phyloP scores from a whole-genome alignment of 2,329 filamentous ascomycete genomes.

The Basipetospora sp. region DNA sequence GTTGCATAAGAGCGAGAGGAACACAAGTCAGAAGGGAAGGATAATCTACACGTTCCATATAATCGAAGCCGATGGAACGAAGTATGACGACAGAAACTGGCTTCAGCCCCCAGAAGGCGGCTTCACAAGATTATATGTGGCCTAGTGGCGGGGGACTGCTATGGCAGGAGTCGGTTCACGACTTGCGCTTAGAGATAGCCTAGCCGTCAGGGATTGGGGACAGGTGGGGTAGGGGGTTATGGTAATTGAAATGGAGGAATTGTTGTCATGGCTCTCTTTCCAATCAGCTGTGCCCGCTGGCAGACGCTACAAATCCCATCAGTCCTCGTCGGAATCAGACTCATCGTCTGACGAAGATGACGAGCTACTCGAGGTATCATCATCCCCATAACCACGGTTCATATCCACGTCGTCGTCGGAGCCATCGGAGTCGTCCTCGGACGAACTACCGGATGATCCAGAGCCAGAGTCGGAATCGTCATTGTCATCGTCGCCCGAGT shows the following conservation, averaged over 20 bases:
- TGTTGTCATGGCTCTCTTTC: too few species aligned
- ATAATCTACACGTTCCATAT: conserved; percentile 98
- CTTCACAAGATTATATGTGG: conserved; percentile 52
- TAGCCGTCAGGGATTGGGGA: too few species aligned
- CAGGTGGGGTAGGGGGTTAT: too few species aligned
- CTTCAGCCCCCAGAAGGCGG: conserved; percentile 68
- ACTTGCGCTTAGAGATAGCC: not conserved
- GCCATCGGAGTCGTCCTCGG: conserved; percentile 20
- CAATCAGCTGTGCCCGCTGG: too few species aligned
- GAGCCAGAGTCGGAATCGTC: conserved; percentile 7
- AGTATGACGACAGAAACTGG: conserved; percentile 85
- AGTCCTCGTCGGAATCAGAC: conserved; percentile 1
- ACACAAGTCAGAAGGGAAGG: conserved; percentile 68
- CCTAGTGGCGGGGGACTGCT: not conserved
- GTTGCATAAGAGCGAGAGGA: conserved; percentile 90
- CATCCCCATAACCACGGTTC: not conserved
- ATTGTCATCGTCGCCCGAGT: conserved; percentile 15
- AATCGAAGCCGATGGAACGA: conserved; percentile 62
- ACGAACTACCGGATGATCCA: conserved; percentile 5
- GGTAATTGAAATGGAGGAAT: too few species aligned
- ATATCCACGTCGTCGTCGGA: conserved; percentile 8
- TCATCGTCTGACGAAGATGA: conserved; percentile 5
- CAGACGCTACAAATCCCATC: too few species aligned
- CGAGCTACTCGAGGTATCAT: conserved; percentile 5
- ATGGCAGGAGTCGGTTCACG: not conserved